Conservation (phyloP, 148 eudicot genomes). For the Persicaria tinctoria region DNA sequence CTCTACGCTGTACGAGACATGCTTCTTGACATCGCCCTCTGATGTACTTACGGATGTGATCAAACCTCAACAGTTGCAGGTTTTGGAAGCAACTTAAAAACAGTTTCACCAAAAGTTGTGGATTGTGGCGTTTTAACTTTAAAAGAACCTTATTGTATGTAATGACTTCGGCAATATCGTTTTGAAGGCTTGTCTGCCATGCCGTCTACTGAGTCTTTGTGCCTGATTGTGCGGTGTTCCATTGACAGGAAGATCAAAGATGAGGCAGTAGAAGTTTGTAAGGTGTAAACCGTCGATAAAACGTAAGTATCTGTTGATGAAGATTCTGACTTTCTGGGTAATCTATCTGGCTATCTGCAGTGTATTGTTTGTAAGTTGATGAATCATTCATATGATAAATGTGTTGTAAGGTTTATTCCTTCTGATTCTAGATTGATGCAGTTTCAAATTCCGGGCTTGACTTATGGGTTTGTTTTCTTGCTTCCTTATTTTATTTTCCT, state of each 20-base stretch:
- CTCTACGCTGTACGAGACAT: constrained; percentile 47
- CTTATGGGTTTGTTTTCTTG: neutral
- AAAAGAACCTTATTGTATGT: neutral
- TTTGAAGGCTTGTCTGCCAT: neutral
- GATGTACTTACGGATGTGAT: neutral
- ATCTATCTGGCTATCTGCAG: neutral
- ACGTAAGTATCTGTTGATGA: neutral
- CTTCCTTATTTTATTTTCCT: neutral
- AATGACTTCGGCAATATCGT: neutral
- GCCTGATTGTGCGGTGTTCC: neutral
- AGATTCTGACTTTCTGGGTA: constrained; percentile 9
- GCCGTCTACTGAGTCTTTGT: neutral
- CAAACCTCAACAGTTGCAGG: neutral
- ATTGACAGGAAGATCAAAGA: neutral
- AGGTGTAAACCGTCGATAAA: neutral
- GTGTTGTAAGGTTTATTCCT: neutral
- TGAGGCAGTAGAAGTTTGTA: neutral
- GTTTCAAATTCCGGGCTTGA: neutral
- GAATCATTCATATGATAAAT: neutral
- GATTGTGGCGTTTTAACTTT: neutral
- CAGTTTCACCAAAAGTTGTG: no score
- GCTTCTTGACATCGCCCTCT: constrained; percentile 67
- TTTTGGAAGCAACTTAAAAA: neutral
- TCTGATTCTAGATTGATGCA: no score
- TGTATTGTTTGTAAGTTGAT: constrained; percentile 2